These are phyloP conservation scores for Tephrocybe sp. DNA, from an alignment of 768 basidiomycete genomes.

Conservation along the genomic window DNA sequence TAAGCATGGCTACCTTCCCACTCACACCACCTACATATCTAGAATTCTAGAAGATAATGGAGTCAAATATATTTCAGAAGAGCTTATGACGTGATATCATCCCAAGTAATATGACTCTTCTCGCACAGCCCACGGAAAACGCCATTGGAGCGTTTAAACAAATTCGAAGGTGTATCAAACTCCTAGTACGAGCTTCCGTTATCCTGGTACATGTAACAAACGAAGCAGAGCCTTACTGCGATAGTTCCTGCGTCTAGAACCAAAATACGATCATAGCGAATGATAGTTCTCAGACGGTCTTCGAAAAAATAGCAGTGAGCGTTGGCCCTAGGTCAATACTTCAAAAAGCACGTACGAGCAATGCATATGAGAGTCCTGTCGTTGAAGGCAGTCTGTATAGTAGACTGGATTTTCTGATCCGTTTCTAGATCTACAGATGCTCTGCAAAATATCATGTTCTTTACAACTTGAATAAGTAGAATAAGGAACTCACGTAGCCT, in stretches of 20 bases:
- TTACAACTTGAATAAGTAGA: not conserved
- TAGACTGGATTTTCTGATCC: slow-evolving; percentile 78
- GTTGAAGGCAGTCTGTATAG: slow-evolving; percentile 70
- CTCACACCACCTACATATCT: too few species aligned
- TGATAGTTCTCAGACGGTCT: slow-evolving; percentile 76
- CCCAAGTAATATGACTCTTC: slow-evolving; percentile 44
- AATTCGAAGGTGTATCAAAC: slow-evolving; percentile 53
- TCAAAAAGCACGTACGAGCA: slow-evolving; percentile 51
- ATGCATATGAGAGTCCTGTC: slow-evolving; percentile 77
- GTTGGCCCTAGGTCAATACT: not conserved
- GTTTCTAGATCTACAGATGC: slow-evolving; percentile 79
- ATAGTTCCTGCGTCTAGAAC: slow-evolving; percentile 66
- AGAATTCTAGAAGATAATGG: too few species aligned
- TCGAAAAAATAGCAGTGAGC: slow-evolving; percentile 13
- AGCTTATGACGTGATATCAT: slow-evolving; percentile 34
- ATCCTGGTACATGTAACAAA: not conserved
- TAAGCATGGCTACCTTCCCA: too few species aligned
- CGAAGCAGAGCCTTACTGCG: slow-evolving; percentile 30
- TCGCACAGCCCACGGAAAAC: slow-evolving; percentile 66
- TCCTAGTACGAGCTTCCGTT: slow-evolving; percentile 31
- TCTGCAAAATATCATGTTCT: slow-evolving; percentile 17
- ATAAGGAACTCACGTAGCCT: slow-evolving; percentile 50
- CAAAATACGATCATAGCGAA: slow-evolving; percentile 69
- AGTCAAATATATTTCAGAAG: not conserved
- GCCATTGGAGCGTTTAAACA: slow-evolving; percentile 45